Percentiles rank a stretch among this genome's conserved stretches.
phyloP scores from a whole-genome alignment of 176 grass and related monocot species.

The Echinochloa phyllopogon region DNA sequence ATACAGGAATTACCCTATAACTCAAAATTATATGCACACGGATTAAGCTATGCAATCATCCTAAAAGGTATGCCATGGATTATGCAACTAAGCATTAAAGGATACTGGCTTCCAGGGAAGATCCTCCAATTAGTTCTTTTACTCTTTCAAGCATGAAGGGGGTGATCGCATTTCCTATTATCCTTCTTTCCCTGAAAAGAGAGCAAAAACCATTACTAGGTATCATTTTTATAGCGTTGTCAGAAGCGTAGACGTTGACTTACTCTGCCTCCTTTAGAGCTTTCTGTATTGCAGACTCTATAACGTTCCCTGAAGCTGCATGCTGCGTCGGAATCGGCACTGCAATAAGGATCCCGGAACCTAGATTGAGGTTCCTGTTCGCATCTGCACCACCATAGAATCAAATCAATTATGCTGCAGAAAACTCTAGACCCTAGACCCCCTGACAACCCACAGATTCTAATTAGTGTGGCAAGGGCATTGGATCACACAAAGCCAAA shows the following conservation, averaged over 20 bases:
- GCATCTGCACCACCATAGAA: slow-evolving; percentile 58
- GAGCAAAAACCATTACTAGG: slow-evolving; percentile 15
- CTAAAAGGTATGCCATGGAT: slow-evolving; percentile 2
- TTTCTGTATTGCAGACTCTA: slow-evolving; percentile 88
- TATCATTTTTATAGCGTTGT: background rate
- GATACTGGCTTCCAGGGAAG: slow-evolving; percentile 87
- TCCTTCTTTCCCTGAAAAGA: slow-evolving; percentile 69
- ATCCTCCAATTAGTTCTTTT: slow-evolving; percentile 80
- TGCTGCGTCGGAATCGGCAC: slow-evolving; percentile 82
- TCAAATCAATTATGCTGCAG: background rate
- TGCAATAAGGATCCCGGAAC: slow-evolving; percentile 82
- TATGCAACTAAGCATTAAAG: slow-evolving; percentile 39
- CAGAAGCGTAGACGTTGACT: background rate
- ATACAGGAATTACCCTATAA: background rate
- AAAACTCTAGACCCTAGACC: background rate
- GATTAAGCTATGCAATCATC: background rate
- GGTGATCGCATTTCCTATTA: slow-evolving; percentile 73
- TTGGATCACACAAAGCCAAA: background rate
- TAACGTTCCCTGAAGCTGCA: slow-evolving; percentile 74
- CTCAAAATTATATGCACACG: background rate
- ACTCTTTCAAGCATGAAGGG: slow-evolving; percentile 89
- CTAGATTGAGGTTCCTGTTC: slow-evolving; percentile 71
- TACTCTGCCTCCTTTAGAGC: slow-evolving; percentile 91
- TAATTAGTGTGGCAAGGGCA: background rate
- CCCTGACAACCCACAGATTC: background rate